Percentiles rank a stretch among this genome's conserved stretches.
Evolutionary conservation across 306 rosid species (phyloP).

Genomic region (Benincasa hispida): DNA sequence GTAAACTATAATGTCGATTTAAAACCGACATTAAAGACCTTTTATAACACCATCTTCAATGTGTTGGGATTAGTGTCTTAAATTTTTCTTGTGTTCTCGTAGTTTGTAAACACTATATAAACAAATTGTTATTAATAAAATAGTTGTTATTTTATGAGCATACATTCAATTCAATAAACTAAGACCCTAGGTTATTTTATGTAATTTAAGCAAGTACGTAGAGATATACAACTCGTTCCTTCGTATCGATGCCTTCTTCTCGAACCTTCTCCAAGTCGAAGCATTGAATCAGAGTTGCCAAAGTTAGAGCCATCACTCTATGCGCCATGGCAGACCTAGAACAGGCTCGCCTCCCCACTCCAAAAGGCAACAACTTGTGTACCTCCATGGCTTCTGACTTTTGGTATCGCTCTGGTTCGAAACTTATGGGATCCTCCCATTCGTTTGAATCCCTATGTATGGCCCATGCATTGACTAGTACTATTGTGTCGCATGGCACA

Average conservation of each 20-base stretch:
- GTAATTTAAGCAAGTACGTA: too few relatives aligned
- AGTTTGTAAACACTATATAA: too few relatives aligned
- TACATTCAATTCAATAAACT: too few relatives aligned
- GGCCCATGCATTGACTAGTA: constrained; percentile 49
- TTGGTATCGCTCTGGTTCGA: constrained; percentile 37
- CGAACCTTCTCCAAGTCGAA: constrained; percentile 44
- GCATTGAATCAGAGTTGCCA: constrained; percentile 34
- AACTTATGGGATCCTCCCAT: constrained; percentile 30
- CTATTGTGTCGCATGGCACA: constrained; percentile 29
- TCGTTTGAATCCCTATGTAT: constrained; percentile 34
- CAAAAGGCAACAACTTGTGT: constrained; percentile 27
- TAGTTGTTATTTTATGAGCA: too few relatives aligned
- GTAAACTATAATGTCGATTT: too few relatives aligned
- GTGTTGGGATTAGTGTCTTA: too few relatives aligned
- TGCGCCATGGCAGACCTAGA: constrained; percentile 35
- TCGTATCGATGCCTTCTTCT: constrained; percentile 22
- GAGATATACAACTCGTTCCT: constrained; percentile 16
- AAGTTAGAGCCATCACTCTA: constrained; percentile 21
- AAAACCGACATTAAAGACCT: too few relatives aligned
- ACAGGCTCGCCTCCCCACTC: constrained; percentile 41
- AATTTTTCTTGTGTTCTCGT: too few relatives aligned
- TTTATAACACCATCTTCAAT: too few relatives aligned
- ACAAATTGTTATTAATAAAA: too few relatives aligned
- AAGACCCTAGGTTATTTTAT: too few relatives aligned
- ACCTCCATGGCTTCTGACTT: background rate